These are phyloP conservation scores for Lasiodiplodia theobromae DNA, from an alignment of 2,329 filamentous ascomycete species.

Conservation along the genomic window DNA sequence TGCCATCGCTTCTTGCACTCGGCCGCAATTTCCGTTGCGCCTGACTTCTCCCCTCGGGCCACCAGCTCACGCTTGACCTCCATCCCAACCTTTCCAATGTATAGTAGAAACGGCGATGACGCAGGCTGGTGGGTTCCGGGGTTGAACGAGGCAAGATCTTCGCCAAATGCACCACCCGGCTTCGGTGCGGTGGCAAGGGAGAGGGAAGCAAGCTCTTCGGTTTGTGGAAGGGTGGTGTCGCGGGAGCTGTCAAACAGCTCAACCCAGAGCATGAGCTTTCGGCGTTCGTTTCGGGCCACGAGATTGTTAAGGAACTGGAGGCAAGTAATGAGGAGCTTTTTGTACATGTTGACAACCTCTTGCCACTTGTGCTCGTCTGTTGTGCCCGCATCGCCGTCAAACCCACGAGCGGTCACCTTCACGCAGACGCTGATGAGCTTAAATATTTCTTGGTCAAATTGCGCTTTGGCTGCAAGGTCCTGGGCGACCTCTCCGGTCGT, in stretches of 20 bases:
- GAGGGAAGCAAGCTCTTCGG: conserved; percentile 33
- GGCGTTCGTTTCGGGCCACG: conserved; percentile 69
- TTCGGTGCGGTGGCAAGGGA: conserved; percentile 12
- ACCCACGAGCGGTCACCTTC: conserved; percentile 68
- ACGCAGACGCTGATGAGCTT: conserved; percentile 70
- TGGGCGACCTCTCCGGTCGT: conserved; percentile 68
- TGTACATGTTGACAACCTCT: conserved; percentile 69
- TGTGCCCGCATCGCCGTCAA: conserved; percentile 68
- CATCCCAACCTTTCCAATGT: conserved; percentile 48
- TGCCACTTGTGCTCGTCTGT: conserved; percentile 71
- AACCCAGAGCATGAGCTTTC: conserved; percentile 70
- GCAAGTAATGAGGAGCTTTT: conserved; percentile 69
- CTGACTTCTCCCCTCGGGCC: conserved; percentile 46
- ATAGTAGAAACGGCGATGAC: conserved; percentile 50
- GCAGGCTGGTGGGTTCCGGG: conserved; percentile 41
- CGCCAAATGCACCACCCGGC: conserved; percentile 29
- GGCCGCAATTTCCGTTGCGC: conserved; percentile 50
- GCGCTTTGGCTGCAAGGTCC: conserved; percentile 66
- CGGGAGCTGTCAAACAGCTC: conserved; percentile 67
- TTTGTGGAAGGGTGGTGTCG: conserved; percentile 44
- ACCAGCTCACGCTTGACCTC: conserved; percentile 48
- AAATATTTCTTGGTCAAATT: conserved; percentile 68
- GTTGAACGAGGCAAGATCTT: not conserved
- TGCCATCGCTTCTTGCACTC: conserved; percentile 50
- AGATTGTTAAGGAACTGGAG: conserved; percentile 73